Base-by-base conservation (phyloP, 352 stramenopile species). In the Pythium periplocum region DNA sequence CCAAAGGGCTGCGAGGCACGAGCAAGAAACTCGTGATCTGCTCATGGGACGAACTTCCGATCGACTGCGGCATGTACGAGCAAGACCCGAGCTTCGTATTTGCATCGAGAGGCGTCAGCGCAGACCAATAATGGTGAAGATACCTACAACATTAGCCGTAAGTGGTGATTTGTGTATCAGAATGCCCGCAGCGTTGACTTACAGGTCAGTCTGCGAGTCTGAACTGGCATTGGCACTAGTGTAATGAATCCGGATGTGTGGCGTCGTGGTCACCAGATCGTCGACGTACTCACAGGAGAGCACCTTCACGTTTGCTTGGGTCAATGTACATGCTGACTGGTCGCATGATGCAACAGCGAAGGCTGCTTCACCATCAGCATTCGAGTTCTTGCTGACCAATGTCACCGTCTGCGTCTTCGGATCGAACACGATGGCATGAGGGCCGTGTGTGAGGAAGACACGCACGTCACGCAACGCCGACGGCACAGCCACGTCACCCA, bases 211-310 rank as follows among this genome's bases (percentile, higher is more conserved):
- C 17, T 26, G 17, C 17, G 17, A 26, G 17, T 26, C 17, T 26
- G 17, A 26, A 26, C 17, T 26, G 17, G 17, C 17, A 33, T 34
- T 30, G 6, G 26, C n/a, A 10, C 6, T 30, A 6, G 42, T 49
- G 35, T 53, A 65, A 32, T 65, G 52, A 4, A 65, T 12, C 10
- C 59, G 52, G 8, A 65, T 37, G 33, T 65, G 58, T 6, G 58
- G 58, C 2, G 37, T 51, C 4, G 41, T 8, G 5, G 51, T 54
- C 1, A 53, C 34, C 2, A 40, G 10, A 11, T 47, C 46, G 32
- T 42, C 48, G 2, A 65, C 26, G 17, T 56, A 33, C 48, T 65
- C 51, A 26, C 58, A 65, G 35, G 58, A 65, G 1, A 60, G 6
- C 41, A 65, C 31, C 37, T 60, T 12, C 0, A 6, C 34, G 3